phyloP scores from a whole-genome alignment of 2,329 filamentous ascomycete species.

The Clarireedia hainanense region DNA sequence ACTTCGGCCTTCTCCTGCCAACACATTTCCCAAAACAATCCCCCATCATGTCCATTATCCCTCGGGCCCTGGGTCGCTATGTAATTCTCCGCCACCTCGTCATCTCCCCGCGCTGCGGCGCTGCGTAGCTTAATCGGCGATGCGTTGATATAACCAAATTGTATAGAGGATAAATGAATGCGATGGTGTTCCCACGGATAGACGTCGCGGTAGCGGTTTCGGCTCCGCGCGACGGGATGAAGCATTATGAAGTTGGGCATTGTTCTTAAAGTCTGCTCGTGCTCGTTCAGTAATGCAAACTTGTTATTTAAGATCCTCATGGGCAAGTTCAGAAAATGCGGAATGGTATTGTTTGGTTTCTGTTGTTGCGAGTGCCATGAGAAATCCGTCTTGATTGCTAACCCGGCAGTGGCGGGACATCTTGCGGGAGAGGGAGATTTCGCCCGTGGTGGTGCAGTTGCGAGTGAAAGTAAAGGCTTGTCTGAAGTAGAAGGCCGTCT shows the following conservation, averaged over 20 bases:
- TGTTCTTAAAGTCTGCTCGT: constrained; percentile 4
- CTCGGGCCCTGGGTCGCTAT: constrained; percentile 14
- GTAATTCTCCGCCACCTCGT: constrained; percentile 23
- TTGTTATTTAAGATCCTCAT: not conserved
- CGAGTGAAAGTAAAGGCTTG: not conserved
- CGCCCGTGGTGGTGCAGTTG: not conserved
- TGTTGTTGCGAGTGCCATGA: not conserved
- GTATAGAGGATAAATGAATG: constrained; percentile 68
- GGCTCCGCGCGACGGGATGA: constrained; percentile 25
- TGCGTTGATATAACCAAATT: constrained; percentile 70
- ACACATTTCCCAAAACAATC: constrained; percentile 10
- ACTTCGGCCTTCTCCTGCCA: constrained; percentile 10
- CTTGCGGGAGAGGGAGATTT: not conserved
- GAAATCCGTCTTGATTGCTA: constrained; percentile 2
- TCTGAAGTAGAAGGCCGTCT: constrained; percentile 1
- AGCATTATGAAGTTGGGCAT: constrained; percentile 5
- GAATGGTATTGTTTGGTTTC: not conserved
- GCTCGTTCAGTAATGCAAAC: constrained; percentile 8
- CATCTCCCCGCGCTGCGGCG: constrained; percentile 10
- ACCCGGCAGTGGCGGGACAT: not conserved
- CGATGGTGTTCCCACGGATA: constrained; percentile 82
- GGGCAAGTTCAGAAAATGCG: not conserved
- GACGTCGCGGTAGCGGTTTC: constrained; percentile 83
- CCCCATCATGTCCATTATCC: constrained; percentile 7
- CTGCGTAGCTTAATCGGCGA: constrained; percentile 45